Conservation (phyloP, 1,139 yeast genomes). For the Candida labiduridarum region DNA sequence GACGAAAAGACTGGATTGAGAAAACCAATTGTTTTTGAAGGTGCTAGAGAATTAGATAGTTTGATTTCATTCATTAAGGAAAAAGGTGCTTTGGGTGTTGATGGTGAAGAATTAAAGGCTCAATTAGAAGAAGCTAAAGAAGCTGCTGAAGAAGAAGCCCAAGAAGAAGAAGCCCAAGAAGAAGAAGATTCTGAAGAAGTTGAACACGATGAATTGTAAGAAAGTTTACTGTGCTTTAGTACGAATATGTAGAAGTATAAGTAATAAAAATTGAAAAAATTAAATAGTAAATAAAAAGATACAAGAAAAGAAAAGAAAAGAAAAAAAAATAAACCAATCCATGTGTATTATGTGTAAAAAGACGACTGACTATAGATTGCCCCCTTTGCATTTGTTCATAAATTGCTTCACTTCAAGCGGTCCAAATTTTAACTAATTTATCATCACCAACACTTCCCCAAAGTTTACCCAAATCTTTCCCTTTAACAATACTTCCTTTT, state of each 20-base stretch:
- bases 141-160: slow-evolving; percentile 25
- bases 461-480: slow-evolving; percentile 46
- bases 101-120: slow-evolving; percentile 41
- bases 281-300: neutral
- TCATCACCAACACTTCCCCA: slow-evolving; percentile 92
- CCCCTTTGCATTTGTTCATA: neutral
- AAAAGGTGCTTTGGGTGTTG: slow-evolving; percentile 61
- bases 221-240: neutral
- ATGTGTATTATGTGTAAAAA: neutral
- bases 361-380: no score
- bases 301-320: neutral
- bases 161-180: slow-evolving; percentile 23
- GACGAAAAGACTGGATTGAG: slow-evolving; percentile 53
- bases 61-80: slow-evolving; percentile 71
- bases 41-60: slow-evolving; percentile 74
- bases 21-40: slow-evolving; percentile 69
- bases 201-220: slow-evolving; percentile 49
- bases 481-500: slow-evolving; percentile 20
- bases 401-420: slow-evolving; percentile 19
- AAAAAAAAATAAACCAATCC: neutral
- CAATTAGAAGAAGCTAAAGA: slow-evolving; percentile 36
- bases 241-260: neutral
- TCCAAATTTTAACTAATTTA: slow-evolving; percentile 67
- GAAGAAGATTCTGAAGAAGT: slow-evolving; percentile 23
- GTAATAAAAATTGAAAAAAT: neutral